Evolutionary conservation across 495 filamentous ascomycete species (phyloP), one percentile per base, ranked within the genome.

Genomic region (Penicillium taxi): DNA sequence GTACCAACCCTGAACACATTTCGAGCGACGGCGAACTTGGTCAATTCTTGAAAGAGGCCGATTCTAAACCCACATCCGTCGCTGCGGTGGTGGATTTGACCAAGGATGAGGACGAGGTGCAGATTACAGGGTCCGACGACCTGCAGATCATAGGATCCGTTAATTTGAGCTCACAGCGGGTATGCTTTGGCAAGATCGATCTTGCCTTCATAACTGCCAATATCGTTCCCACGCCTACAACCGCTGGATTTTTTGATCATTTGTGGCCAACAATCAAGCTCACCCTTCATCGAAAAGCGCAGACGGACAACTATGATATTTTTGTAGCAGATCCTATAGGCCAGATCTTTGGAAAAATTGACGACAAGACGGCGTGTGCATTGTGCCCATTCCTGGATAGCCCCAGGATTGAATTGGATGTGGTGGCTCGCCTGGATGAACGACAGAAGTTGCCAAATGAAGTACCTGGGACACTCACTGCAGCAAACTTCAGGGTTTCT

Each of bases 121-220:
- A n/a, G n/a, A n/a, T n/a, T n/a, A n/a, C 17, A 15, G 58, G 63
- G n/a, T 64, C 67, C 18, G 66, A 69, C 25, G 66, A 70, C 9
- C 21, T 68, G 4, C 58, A 63, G 44, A 60, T 67, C 27, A 70
- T 61, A 1, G 64, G 66, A 1, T 65, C 59, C 0, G 59, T 60
- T 13, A 56, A 70, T 36, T 50, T 70, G 39, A 64, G 63, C 36
- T 36, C 41, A 13, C 72, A 81, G 48, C 78, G 86, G 48, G 82
- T 96, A 17, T 96, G 91, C 61, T 88, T 85, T 53, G 91, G 91
- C 6, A 81, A 79, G 55, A 52, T 96, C 13, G 76, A 86, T 24
- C 68, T 70, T 13, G 78, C 80, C 3, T 79, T 61, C 33, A 64
- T 94, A 39, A 80, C 81, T 25, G 80, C 83, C 13, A 68, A 78